phyloP scores from a whole-genome alignment of 129 eudicot species.

The Calendula officinalis region DNA sequence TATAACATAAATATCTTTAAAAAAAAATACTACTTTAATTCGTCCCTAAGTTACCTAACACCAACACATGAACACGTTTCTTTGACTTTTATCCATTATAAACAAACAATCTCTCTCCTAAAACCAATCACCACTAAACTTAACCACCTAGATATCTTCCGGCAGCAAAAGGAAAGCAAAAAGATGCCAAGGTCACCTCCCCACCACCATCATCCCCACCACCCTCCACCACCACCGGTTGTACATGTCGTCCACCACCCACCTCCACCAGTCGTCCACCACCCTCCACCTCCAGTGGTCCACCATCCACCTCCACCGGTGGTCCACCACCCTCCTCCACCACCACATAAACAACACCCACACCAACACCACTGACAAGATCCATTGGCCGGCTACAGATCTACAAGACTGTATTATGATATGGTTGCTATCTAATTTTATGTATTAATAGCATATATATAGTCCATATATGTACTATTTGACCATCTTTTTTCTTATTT shows the following conservation, averaged over 20 bases:
- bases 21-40: constrained; percentile 7
- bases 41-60: constrained; percentile 20
- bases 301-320: constrained; percentile 33
- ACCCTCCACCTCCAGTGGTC: constrained; percentile 20
- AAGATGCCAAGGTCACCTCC: constrained; percentile 32
- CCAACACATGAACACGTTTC: constrained; percentile 12
- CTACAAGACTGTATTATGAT: constrained; percentile 13
- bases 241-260: constrained; percentile 25
- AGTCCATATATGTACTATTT: neutral
- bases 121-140: constrained; percentile 11
- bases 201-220: constrained; percentile 27
- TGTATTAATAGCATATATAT: constrained; percentile 26
- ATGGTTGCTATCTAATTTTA: constrained; percentile 33
- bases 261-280: constrained; percentile 20
- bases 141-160: neutral
- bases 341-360: constrained; percentile 32
- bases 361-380: constrained; percentile 23
- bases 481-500: constrained; percentile 11
- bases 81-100: neutral
- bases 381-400: constrained; percentile 17
- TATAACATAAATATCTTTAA: too few relatives aligned
- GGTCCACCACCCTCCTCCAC: constrained; percentile 31
- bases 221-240: constrained; percentile 13
- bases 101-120: neutral
- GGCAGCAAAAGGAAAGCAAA: neutral